Base-by-base conservation (phyloP, 2,329 filamentous ascomycete species). In the Ophiostoma himal-ulmi region DNA sequence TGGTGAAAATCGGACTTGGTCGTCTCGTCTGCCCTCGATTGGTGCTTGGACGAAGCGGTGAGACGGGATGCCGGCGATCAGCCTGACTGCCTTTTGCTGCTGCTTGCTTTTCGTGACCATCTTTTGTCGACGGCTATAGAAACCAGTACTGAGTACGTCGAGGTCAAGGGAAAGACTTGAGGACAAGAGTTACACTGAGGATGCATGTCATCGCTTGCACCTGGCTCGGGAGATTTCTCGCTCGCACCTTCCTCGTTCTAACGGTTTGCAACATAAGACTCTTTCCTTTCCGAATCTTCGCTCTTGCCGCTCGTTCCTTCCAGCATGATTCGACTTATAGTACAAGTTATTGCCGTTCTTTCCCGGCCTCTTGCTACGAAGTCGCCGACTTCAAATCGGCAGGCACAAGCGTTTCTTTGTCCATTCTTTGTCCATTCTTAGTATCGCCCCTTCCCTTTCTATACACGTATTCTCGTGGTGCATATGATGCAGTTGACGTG, bases 381-480 rank as follows among this genome's bases (percentile, higher is more conserved):
- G n/a, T 48, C 44, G 44, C 44, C 44, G 44, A 48, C 44, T 20
- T 48, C 7, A 8, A 48, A 48, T 48, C 44, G 17, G 44, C 17
- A 48, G 44, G 44, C 17, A 20, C 14, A 6, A 48, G 14, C 7
- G 14, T 26, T 57, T 5, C n/a, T 22, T 26, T 26, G 22, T 13
- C n/a, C 22, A 14, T 57, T 5, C n/a, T 22, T 26, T 26, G 22
- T 13, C n/a, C 22, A 14, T 13, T 30, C 30, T 26, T 57, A 11
- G 17, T 6, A 11, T 3, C 52, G n/a, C 52, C 22, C n/a, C 52
- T 26, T 1, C 52, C 52, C 4, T 57, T 57, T 26, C 8, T 4
- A 57, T 57, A 57, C 52, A 57, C 52, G 52, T 57, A 57, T 57
- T 26, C 44, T 48, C 44, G 44, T 48, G 44, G 44, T 48, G 44